These are phyloP conservation scores for Penicillium pancosmium DNA, from an alignment of 495 filamentous ascomycete species.

Conservation along the genomic window DNA sequence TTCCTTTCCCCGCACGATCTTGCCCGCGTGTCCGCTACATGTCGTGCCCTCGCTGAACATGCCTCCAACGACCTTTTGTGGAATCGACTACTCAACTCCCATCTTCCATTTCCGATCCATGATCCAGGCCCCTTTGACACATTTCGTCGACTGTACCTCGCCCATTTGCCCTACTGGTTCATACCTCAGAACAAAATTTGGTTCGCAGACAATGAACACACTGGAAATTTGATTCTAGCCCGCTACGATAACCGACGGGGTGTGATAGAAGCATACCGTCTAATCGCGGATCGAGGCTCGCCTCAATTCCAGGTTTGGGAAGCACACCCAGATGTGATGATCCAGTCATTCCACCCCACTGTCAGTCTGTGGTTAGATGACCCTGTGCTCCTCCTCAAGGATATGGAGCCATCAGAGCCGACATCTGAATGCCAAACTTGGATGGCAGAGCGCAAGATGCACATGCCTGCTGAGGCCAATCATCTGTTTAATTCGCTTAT, in stretches of 20 bases:
- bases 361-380: slow-evolving; percentile 70
- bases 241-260: slow-evolving; percentile 72
- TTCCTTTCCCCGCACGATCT: slow-evolving; percentile 64
- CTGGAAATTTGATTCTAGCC: slow-evolving; percentile 71
- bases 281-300: slow-evolving; percentile 62
- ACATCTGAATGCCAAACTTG: slow-evolving; percentile 27
- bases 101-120: slow-evolving; percentile 53
- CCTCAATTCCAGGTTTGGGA: slow-evolving; percentile 63
- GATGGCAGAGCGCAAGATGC: slow-evolving; percentile 52
- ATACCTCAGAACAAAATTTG: slow-evolving; percentile 78
- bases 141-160: slow-evolving; percentile 69
- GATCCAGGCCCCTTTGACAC: slow-evolving; percentile 59
- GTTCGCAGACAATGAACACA: slow-evolving; percentile 73
- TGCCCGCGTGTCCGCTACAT: slow-evolving; percentile 54
- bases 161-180: slow-evolving; percentile 84
- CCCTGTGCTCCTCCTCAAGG: slow-evolving; percentile 65
- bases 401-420: slow-evolving; percentile 23
- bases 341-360: slow-evolving; percentile 71
- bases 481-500: slow-evolving; percentile 51
- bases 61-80: slow-evolving; percentile 62
- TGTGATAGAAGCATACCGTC: slow-evolving; percentile 79
- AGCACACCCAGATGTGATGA: slow-evolving; percentile 66
- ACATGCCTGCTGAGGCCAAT: slow-evolving; percentile 51
- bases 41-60: slow-evolving; percentile 53
- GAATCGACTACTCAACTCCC: slow-evolving; percentile 62